Percentiles rank a stretch among this genome's conserved stretches.
phyloP scores from a whole-genome alignment of 352 stramenopile species.

The Stephanocyclus meneghinianus region DNA sequence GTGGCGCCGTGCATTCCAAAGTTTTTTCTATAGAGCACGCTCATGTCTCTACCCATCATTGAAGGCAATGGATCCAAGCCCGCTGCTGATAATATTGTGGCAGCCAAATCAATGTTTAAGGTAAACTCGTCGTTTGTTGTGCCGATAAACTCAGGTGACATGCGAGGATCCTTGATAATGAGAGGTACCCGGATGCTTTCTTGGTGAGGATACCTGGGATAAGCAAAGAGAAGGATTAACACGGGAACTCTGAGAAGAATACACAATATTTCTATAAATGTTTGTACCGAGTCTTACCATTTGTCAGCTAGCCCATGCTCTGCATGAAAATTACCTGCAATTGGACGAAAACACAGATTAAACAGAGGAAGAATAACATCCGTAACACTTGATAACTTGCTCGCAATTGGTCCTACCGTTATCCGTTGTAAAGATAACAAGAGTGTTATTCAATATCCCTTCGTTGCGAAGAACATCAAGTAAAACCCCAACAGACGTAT shows the following conservation, averaged over 20 bases:
- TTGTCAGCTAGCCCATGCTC: conserved; percentile 61
- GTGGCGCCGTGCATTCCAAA: conserved; percentile 27
- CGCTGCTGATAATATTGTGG: conserved; percentile 61
- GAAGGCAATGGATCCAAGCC: conserved; percentile 26
- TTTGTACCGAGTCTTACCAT: conserved; percentile 23
- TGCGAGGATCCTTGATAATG: conserved; percentile 62
- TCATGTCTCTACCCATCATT: conserved; percentile 62
- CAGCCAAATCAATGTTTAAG: conserved; percentile 60
- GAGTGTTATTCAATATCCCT: conserved; percentile 60
- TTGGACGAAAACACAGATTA: neutral
- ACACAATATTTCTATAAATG: neutral
- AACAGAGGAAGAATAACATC: too few relatives aligned
- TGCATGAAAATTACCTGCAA: conserved; percentile 55
- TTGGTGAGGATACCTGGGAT: conserved; percentile 48
- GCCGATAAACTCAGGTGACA: conserved; percentile 41
- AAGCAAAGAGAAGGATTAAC: neutral
- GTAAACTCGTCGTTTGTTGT: conserved; percentile 64
- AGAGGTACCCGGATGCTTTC: conserved; percentile 63
- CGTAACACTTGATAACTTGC: neutral
- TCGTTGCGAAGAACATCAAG: conserved; percentile 54
- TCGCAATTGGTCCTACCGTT: conserved; percentile 33
- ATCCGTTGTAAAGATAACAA: conserved; percentile 80
- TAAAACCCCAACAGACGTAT: conserved; percentile 55
- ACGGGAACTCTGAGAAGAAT: neutral
- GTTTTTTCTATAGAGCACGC: conserved; percentile 52